These are phyloP conservation scores for Oryza meridionalis DNA, from an alignment of 176 grass and related monocot genomes.

Conservation along the genomic window DNA sequence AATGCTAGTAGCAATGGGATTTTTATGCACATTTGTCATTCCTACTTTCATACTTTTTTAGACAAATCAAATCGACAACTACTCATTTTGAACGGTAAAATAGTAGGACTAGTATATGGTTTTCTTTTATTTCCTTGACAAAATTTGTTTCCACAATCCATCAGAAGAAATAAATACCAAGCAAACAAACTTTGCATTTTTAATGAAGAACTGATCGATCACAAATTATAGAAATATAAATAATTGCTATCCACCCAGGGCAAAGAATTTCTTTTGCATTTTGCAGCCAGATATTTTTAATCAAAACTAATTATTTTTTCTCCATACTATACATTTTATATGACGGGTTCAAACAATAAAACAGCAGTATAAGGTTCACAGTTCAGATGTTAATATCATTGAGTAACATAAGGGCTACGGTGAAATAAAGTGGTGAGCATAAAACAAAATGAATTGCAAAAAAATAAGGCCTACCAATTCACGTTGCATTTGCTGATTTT, in stretches of 20 bases:
- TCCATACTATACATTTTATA: slow-evolving; percentile 14
- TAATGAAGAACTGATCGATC: neutral
- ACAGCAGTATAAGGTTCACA: neutral
- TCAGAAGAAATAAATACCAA: slow-evolving; percentile 4
- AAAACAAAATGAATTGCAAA: neutral
- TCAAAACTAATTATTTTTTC: neutral
- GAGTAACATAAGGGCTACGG: slow-evolving; percentile 1
- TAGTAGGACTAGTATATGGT: neutral
- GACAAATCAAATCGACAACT: neutral
- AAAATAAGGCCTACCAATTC: slow-evolving; percentile 64
- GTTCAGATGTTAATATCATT: slow-evolving; percentile 19
- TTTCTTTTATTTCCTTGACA: neutral
- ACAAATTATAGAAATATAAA: slow-evolving; percentile 14
- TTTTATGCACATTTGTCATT: neutral
- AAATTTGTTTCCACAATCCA: neutral
- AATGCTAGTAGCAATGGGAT: slow-evolving; percentile 10
- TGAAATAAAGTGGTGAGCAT: slow-evolving; percentile 1
- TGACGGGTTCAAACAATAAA: slow-evolving; percentile 25
- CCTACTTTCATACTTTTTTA: neutral
- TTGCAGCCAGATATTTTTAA: neutral
- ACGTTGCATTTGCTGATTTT: slow-evolving; percentile 90
- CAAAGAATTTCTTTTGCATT: slow-evolving; percentile 15
- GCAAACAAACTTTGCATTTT: slow-evolving; percentile 3
- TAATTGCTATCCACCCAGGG: neutral
- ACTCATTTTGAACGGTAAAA: neutral